A percentile compares a stretch with the other conserved stretches of the same genome.
Evolutionary conservation across 179 eudicot species (phyloP).

Genomic region (Silene vulgaris): DNA sequence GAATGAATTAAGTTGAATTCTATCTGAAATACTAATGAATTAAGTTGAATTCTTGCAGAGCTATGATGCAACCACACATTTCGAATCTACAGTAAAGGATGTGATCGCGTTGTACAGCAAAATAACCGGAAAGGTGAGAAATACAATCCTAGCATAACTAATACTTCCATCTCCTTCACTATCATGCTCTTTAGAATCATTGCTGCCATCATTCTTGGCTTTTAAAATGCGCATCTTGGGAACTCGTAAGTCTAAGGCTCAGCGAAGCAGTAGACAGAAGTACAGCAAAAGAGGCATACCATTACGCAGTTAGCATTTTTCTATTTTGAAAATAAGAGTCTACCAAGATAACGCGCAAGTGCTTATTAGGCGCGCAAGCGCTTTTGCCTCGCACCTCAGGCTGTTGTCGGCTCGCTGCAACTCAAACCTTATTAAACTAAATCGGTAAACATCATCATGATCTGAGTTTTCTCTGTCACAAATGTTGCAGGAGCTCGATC

Average conservation of each 20-base stretch:
- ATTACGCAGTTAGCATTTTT: too few species aligned
- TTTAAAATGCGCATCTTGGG: too few species aligned
- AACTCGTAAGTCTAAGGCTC: too few species aligned
- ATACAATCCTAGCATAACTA: neutral
- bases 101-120: slow-evolving; percentile 53
- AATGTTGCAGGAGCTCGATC: slow-evolving; percentile 51
- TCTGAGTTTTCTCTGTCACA: neutral
- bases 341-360: too few species aligned
- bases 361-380: too few species aligned
- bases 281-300: too few species aligned
- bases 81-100: slow-evolving; percentile 77
- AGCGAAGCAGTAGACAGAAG: too few species aligned
- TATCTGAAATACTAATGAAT: neutral
- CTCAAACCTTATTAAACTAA: neutral
- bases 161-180: neutral
- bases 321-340: too few species aligned
- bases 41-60: slow-evolving; percentile 45
- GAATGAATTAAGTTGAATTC: slow-evolving; percentile 3
- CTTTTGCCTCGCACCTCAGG: too few species aligned
- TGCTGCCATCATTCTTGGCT: neutral
- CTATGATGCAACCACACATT: slow-evolving; percentile 85
- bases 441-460: neutral
- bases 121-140: slow-evolving; percentile 48
- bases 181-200: neutral
- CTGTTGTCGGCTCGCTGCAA: too few species aligned